Evolutionary conservation across 2,329 filamentous ascomycete species (phyloP).

Genomic region (Tolypocladium tropicale): DNA sequence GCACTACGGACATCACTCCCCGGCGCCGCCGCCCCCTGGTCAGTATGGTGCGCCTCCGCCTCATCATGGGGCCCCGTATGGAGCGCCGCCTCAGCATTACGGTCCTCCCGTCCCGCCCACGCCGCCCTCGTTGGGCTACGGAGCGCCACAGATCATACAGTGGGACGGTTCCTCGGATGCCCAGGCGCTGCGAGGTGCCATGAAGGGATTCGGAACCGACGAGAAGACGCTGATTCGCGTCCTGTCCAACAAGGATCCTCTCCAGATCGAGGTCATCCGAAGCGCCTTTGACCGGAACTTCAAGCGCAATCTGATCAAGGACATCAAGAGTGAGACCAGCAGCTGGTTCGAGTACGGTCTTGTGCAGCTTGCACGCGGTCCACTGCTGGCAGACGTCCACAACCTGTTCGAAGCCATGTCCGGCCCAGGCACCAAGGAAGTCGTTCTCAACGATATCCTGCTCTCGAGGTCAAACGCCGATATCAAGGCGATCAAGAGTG

Average conservation of each 20-base stretch:
- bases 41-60: conserved; percentile 31
- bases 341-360: conserved; percentile 67
- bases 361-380: conserved; percentile 66
- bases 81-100: conserved; percentile 25
- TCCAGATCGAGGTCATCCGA: conserved; percentile 63
- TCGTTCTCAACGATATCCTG: conserved; percentile 75
- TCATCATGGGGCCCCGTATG: conserved; percentile 20
- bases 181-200: conserved; percentile 63
- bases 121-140: conserved; percentile 64
- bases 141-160: conserved; percentile 56
- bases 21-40: conserved; percentile 11
- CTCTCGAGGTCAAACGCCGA: conserved; percentile 80
- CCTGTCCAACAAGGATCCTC: conserved; percentile 63
- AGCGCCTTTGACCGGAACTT: conserved; percentile 54
- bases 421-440: conserved; percentile 78
- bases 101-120: conserved; percentile 39
- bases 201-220: conserved; percentile 91
- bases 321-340: conserved; percentile 68
- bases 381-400: conserved; percentile 65
- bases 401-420: conserved; percentile 62
- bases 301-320: conserved; percentile 59
- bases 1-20: conserved; percentile 8
- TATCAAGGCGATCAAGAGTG: conserved; percentile 71
- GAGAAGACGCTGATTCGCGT: conserved; percentile 65
- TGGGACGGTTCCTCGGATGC: conserved; percentile 62